Base-by-base conservation (phyloP, 148 eudicot species). In the Heliamphora exappendiculata region DNA sequence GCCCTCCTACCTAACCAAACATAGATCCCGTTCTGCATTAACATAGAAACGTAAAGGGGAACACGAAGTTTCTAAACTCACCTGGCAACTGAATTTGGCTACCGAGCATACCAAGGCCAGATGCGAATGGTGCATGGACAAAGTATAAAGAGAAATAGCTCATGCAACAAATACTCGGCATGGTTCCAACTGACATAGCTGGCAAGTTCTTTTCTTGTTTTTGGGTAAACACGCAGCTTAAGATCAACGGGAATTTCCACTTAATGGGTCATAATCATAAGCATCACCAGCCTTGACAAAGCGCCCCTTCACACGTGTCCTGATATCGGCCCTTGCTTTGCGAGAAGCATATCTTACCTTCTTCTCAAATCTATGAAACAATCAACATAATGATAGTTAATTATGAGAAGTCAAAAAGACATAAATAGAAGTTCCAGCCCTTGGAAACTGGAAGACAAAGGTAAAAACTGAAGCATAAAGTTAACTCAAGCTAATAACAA, bases 241-340 rank as follows among this genome's bases (percentile, higher is more conserved):
- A 24, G 10, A 60, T 78, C 53, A 20, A 47, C 26, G 24, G 29
- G 90, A 87, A 79, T 87, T 44, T 45, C 42, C 20, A 82, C 70
- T 85, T 78, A 89, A 73, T 4, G 98, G 98, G 59, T 93, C 98
- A 57, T 93, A 93, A 78, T 93, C 98, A 78, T 88, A 93, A 79
- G 85, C 90, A 67, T 93, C 98, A 74, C 98, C 98, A 62, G 96
- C 93, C 82, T 91, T 91, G 69, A 93, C 88, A 72, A 93, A 93
- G 42, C 98, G 87, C 12, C 98, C 98, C 79, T 93, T 93, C 72
- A 91, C 98, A 55, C 98, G 96, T 87, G 79, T 87, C 80, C 98
- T 83, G 28, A 89, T 91, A 70, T 93, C 98, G 39, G 98, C 98
- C 82, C 98, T 88, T 79, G 90, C 98, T 83, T 93, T 93, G 80